These are phyloP conservation scores for Camelina neglecta DNA, from an alignment of 345 rosid genomes.

Conservation along the genomic window DNA sequence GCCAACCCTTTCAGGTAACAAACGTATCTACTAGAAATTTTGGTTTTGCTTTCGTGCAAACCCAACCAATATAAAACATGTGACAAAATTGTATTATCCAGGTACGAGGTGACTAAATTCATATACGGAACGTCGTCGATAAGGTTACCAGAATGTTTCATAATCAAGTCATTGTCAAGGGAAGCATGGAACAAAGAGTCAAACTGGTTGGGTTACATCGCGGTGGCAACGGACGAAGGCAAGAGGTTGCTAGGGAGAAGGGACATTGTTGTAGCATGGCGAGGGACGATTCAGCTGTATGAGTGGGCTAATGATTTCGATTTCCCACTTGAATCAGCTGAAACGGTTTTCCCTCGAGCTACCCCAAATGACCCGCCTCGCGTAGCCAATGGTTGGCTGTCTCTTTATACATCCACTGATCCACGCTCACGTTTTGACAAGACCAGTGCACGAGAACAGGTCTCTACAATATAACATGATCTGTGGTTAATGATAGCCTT, in stretches of 20 bases:
- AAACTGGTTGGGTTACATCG: slow-evolving; percentile 53
- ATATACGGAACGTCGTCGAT: slow-evolving; percentile 54
- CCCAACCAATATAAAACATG: neutral
- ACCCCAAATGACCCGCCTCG: slow-evolving; percentile 27
- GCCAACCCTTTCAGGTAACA: slow-evolving; percentile 49
- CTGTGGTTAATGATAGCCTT: neutral
- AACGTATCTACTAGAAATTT: neutral
- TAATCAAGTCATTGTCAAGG: slow-evolving; percentile 45
- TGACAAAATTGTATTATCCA: neutral
- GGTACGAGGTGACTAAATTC: slow-evolving; percentile 50
- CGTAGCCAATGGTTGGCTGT: slow-evolving; percentile 48
- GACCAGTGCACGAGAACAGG: slow-evolving; percentile 56
- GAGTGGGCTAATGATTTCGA: slow-evolving; percentile 48
- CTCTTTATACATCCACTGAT: slow-evolving; percentile 46
- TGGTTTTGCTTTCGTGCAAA: neutral
- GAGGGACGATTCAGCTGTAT: slow-evolving; percentile 48
- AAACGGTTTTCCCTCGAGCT: slow-evolving; percentile 36
- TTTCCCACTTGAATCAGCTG: slow-evolving; percentile 46
- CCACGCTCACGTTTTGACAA: slow-evolving; percentile 42
- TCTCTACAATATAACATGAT: neutral
- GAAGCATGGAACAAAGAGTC: slow-evolving; percentile 50
- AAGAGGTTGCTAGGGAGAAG: slow-evolving; percentile 52
- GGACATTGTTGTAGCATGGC: slow-evolving; percentile 59
- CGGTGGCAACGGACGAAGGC: slow-evolving; percentile 60
- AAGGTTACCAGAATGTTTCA: slow-evolving; percentile 45